Conservation (phyloP, 148 eudicot genomes). For the Rhododendron molle region DNA sequence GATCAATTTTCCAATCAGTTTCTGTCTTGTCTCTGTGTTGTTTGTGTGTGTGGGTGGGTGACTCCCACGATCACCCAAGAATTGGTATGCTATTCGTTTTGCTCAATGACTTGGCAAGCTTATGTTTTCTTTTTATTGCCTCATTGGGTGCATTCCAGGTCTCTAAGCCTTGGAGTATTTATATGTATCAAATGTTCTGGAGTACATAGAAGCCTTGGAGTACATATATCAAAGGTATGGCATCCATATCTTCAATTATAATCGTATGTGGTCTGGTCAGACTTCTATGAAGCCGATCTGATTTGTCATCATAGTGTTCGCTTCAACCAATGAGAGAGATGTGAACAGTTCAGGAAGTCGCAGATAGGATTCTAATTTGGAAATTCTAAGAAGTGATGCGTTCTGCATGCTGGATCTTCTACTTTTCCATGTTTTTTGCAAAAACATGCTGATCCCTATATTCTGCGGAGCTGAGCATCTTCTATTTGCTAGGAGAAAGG, state of each 20-base stretch:
- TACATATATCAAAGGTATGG: constrained; percentile 82
- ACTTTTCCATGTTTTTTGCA: not conserved
- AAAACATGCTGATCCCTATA: not conserved
- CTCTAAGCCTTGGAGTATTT: constrained; percentile 71
- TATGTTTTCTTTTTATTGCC: not conserved
- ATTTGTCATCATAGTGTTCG: not conserved
- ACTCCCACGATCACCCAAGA: not conserved
- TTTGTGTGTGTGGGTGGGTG: not conserved
- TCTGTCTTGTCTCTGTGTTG: not conserved
- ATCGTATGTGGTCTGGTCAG: not conserved
- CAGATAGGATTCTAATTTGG: not conserved
- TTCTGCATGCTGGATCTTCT: not conserved
- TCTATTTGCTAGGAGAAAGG: not conserved
- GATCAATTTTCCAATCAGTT: not conserved
- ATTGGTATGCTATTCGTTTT: not conserved
- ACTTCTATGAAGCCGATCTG: not conserved
- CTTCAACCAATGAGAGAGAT: not conserved
- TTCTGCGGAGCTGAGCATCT: not conserved
- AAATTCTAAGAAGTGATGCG: not conserved
- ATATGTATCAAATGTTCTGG: constrained; percentile 98
- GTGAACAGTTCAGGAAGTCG: not conserved
- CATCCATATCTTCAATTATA: not conserved
- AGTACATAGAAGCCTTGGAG: constrained; percentile 96
- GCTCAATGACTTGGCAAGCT: not conserved
- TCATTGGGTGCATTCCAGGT: constrained; percentile 42